Percentiles rank a stretch among this genome's conserved stretches.
phyloP scores from a whole-genome alignment of 164 flowering plant species.

The Vitis rotundifolia region DNA sequence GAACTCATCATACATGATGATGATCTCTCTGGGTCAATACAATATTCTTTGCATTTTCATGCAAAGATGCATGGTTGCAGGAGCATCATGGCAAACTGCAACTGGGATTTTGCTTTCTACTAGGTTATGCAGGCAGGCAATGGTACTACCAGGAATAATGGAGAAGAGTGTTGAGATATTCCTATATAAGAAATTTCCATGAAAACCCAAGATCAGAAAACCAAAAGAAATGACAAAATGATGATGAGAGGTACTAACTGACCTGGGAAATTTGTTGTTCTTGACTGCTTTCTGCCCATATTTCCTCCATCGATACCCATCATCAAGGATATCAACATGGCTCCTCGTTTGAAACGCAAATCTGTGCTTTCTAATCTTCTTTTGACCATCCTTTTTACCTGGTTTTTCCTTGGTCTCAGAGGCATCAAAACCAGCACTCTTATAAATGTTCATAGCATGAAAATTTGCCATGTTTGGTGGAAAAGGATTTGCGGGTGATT shows the following conservation, averaged over 20 bases:
- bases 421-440: neutral
- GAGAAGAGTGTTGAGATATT: no score
- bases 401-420: conserved; percentile 11
- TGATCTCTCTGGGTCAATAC: no score
- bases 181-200: no score
- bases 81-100: no score
- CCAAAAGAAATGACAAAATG: neutral
- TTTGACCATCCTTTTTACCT: conserved; percentile 29
- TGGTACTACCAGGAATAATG: no score
- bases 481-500: conserved; percentile 7
- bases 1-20: no score
- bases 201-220: neutral
- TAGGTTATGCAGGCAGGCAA: no score
- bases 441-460: conserved; percentile 2
- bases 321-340: conserved; percentile 71
- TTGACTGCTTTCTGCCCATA: conserved; percentile 82
- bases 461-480: conserved; percentile 8
- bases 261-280: conserved; percentile 76
- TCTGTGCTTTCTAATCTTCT: conserved; percentile 42
- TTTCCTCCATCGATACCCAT: conserved; percentile 85
- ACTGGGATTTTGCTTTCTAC: no score
- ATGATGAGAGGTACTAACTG: neutral
- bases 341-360: conserved; percentile 72
- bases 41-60: no score
- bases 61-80: no score